Base-by-base conservation (phyloP, 345 rosid genomes). In the Trapa bicornis region DNA sequence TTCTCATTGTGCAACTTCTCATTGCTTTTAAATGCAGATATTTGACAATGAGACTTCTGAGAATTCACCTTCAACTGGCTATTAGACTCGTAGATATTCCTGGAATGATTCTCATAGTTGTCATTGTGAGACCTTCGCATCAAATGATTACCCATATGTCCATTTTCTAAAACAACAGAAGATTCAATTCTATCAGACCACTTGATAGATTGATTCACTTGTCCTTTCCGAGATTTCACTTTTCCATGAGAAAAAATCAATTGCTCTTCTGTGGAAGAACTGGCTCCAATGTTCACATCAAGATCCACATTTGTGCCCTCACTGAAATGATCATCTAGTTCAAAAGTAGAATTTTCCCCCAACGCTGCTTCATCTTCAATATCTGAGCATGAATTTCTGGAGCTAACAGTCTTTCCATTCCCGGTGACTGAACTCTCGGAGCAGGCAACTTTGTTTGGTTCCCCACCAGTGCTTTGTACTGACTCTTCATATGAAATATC, bases 171-270 rank as follows among this genome's bases (percentile, higher is more conserved):
- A 75, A 73, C 75, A 68, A 66, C 71, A 47, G 84, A 66, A 69
- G 74, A 75, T 60, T 84, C 77, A 13, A 76, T 82, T 66, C 83
- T 78, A 67, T 86, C 92, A 68, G 86, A 74, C 92, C 95, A 84
- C 76, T 84, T 82, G 66, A 78, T 41, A 65, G 84, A 72, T 38
- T 77, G 67, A 78, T 86, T 87, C 63, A 75, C 72, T 61, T 76
- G 85, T 64, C 68, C 68, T 82, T 85, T 89, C 71, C 74, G 74
- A 72, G 71, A 73, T 73, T 76, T 91, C 73, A 76, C 71, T 74
- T 82, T 85, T 69, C 80, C 82, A 64, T 72, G 81, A 72, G 83
- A 83, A 81, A 76, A 65, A 78, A 80, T 80, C 50, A 77, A 68
- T 62, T 79, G 83, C 68, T 86, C 87, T 16, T 75, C 75, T 53